These are phyloP conservation scores for Leishmania tropica DNA, from an alignment of 208 protist species.

Conservation along the genomic window DNA sequence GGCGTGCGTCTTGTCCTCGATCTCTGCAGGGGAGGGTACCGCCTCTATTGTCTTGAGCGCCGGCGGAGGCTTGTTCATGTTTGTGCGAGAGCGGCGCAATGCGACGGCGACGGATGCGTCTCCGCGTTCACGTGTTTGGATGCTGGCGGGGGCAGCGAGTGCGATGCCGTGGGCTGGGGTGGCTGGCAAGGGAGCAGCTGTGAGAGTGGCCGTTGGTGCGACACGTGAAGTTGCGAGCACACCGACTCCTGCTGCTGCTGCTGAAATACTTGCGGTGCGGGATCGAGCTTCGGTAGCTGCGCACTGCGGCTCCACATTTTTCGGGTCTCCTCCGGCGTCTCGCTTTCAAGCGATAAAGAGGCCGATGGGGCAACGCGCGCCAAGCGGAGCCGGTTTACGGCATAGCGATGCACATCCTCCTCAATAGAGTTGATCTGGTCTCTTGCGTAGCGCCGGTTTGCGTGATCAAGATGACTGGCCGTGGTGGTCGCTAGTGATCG, in stretches of 20 bases:
- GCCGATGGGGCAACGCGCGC: background rate
- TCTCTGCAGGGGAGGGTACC: background rate
- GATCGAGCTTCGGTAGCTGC: constrained; percentile 6
- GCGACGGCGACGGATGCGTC: background rate
- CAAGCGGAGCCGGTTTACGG: background rate
- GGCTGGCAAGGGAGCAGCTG: background rate
- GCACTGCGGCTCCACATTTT: constrained; percentile 29
- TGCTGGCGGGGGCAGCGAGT: background rate
- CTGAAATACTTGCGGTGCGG: background rate
- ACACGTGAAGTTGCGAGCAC: background rate
- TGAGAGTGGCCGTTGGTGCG: background rate
- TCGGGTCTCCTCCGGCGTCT: constrained; percentile 12
- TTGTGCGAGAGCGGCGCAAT: background rate
- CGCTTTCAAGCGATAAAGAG: background rate
- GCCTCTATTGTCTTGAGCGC: background rate
- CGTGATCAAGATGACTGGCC: constrained; percentile 9
- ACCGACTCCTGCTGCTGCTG: background rate
- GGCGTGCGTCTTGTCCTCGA: background rate
- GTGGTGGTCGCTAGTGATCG: constrained; percentile 37
- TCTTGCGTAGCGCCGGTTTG: constrained; percentile 9
- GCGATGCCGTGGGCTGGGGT: too few relatives aligned
- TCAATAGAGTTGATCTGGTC: constrained; percentile 14
- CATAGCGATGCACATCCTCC: constrained; percentile 19
- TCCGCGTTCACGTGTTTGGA: background rate
- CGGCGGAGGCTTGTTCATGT: background rate